phyloP scores from a whole-genome alignment of 768 basidiomycete species.

The Pulveroboletus sp. region DNA sequence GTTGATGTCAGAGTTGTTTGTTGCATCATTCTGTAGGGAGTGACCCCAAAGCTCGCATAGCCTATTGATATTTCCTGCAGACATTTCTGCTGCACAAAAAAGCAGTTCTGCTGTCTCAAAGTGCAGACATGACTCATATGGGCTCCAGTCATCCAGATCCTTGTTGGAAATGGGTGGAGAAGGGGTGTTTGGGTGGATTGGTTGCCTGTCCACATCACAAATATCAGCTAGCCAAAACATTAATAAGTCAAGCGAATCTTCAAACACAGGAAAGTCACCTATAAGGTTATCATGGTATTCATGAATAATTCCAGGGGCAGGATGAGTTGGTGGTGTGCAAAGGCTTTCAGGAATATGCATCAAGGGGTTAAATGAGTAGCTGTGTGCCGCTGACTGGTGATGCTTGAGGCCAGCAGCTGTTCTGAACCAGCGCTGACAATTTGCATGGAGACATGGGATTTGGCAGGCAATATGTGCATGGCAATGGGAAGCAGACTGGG shows the following conservation, averaged over 20 bases:
- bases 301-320: background rate
- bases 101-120: background rate
- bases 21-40: background rate
- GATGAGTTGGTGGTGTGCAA: background rate
- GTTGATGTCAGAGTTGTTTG: too few relatives aligned
- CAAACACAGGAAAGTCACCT: background rate
- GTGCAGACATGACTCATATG: background rate
- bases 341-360: background rate
- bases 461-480: too few relatives aligned
- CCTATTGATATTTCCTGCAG: background rate
- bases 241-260: too few relatives aligned
- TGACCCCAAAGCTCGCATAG: slow-evolving; percentile 1
- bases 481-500: too few relatives aligned
- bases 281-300: background rate
- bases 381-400: background rate
- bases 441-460: slow-evolving; percentile 3
- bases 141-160: background rate
- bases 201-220: too few relatives aligned
- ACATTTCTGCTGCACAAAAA: background rate
- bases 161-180: background rate
- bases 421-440: slow-evolving; percentile 2
- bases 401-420: background rate
- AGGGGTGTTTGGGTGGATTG: background rate
- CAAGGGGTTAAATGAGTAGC: background rate
- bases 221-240: too few relatives aligned